Conservation (phyloP, 2,329 filamentous ascomycete species). For the Tricladium varicosporioides region DNA sequence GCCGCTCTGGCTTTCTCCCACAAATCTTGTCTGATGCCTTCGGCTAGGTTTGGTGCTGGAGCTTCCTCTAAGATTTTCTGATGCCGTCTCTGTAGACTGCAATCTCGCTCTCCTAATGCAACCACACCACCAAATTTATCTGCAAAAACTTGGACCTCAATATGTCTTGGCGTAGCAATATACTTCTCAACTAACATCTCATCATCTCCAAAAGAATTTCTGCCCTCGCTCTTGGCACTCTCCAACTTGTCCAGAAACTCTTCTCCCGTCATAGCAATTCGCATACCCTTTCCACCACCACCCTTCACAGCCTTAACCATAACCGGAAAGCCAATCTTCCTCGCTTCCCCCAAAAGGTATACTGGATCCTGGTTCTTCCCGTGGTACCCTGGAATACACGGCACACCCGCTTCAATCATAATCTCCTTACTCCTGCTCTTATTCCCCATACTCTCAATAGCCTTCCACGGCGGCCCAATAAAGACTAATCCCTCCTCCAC, state of each 20-base stretch:
- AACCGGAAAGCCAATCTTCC: constrained; percentile 66
- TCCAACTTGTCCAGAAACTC: constrained; percentile 71
- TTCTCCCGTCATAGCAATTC: constrained; percentile 65
- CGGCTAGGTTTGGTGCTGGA: constrained; percentile 68
- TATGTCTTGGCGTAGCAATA: constrained; percentile 75
- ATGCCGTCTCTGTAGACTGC: constrained; percentile 80
- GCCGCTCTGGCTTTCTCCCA: constrained; percentile 66
- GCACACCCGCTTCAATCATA: constrained; percentile 92
- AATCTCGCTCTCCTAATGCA: constrained; percentile 84
- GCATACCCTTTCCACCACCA: constrained; percentile 82
- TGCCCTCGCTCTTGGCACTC: constrained; percentile 72
- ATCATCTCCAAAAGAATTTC: constrained; percentile 78
- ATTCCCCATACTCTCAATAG: constrained; percentile 88
- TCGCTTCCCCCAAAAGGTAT: constrained; percentile 65
- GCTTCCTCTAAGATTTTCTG: constrained; percentile 92
- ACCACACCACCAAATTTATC: constrained; percentile 77
- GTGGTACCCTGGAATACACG: constrained; percentile 95
- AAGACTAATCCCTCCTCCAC: constrained; percentile 89
- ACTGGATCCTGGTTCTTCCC: constrained; percentile 73
- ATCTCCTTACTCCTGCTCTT: constrained; percentile 94
- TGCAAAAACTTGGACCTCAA: constrained; percentile 89
- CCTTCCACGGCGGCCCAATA: constrained; percentile 82
- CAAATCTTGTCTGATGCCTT: constrained; percentile 56
- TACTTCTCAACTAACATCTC: constrained; percentile 85
- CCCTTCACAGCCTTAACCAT: constrained; percentile 78